phyloP scores from a whole-genome alignment of 1,284 basidiomycete species.

The Neotropicomus parvogracilis region DNA sequence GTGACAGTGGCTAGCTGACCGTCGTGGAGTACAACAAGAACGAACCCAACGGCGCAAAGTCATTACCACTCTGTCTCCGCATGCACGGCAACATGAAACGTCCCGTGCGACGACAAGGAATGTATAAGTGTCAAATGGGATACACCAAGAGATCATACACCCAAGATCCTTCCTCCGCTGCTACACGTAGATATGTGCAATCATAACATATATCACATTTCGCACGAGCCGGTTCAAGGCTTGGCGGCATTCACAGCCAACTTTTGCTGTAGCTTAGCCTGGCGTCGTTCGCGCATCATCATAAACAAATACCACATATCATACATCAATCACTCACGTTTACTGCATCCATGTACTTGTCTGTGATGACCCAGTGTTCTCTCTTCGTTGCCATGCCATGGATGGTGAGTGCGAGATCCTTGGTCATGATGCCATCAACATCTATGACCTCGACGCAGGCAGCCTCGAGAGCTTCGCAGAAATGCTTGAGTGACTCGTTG shows the following conservation, averaged over 20 bases:
- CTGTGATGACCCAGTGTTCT: slow-evolving; percentile 91
- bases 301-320: neutral
- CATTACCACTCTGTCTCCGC: slow-evolving; percentile 11
- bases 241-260: slow-evolving; percentile 31
- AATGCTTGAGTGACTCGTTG: slow-evolving; percentile 73
- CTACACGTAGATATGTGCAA: slow-evolving; percentile 15
- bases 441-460: slow-evolving; percentile 93
- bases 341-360: slow-evolving; percentile 88
- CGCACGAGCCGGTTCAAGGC: slow-evolving; percentile 14
- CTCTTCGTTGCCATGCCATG: slow-evolving; percentile 89
- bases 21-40: neutral
- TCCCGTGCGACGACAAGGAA: slow-evolving; percentile 1
- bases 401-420: slow-evolving; percentile 94
- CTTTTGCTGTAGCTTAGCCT: slow-evolving; percentile 60
- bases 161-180: slow-evolving; percentile 19
- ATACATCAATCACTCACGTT: slow-evolving; percentile 48
- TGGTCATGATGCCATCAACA: slow-evolving; percentile 89
- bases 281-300: slow-evolving; percentile 17
- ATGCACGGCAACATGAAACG: neutral
- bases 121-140: slow-evolving; percentile 9
- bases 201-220: slow-evolving; percentile 15
- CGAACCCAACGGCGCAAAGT: neutral
- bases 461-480: slow-evolving; percentile 81
- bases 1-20: neutral
- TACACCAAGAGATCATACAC: slow-evolving; percentile 22